Conservation (phyloP, 352 stramenopile species). For the Saprolegnia parasitica region DNA sequence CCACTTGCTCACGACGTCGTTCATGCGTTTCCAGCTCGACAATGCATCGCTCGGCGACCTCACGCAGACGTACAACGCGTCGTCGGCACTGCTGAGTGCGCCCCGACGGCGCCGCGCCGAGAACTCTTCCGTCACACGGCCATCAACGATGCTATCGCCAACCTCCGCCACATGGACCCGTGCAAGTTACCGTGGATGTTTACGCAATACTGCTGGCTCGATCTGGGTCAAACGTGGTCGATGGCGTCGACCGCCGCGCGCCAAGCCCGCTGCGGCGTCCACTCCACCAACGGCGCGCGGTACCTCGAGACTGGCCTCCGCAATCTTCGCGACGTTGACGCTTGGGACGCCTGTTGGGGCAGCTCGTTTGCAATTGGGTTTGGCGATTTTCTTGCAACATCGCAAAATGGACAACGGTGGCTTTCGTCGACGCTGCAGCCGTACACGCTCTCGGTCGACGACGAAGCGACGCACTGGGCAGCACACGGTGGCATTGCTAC, state of each 20-base stretch:
- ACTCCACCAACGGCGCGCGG: slow-evolving; percentile 1
- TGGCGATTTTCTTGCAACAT: not conserved
- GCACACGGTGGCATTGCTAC: slow-evolving; percentile 8
- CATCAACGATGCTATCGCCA: not conserved
- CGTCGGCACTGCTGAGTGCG: not conserved
- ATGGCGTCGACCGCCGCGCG: slow-evolving; percentile 2
- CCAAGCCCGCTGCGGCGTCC: not conserved
- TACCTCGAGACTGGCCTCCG: slow-evolving; percentile 5
- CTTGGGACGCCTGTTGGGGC: slow-evolving; percentile 7
- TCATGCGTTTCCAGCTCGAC: not conserved
- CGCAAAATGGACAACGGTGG: not conserved
- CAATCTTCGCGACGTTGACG: not conserved
- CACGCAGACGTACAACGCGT: not conserved
- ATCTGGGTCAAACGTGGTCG: not conserved
- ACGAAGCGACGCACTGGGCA: slow-evolving; percentile 1
- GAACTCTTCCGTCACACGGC: not conserved
- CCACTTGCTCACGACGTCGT: not conserved
- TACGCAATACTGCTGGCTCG: slow-evolving; percentile 9
- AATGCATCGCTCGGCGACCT: not conserved
- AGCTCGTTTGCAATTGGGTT: slow-evolving; percentile 2
- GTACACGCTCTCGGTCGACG: not conserved
- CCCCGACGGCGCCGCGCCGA: not conserved
- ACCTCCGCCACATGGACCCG: not conserved
- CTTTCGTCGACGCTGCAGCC: not conserved
- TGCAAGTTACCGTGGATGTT: slow-evolving; percentile 1